phyloP scores from a whole-genome alignment of 371 early-diverging fungal species.

The Basidiobolus meristosporus region DNA sequence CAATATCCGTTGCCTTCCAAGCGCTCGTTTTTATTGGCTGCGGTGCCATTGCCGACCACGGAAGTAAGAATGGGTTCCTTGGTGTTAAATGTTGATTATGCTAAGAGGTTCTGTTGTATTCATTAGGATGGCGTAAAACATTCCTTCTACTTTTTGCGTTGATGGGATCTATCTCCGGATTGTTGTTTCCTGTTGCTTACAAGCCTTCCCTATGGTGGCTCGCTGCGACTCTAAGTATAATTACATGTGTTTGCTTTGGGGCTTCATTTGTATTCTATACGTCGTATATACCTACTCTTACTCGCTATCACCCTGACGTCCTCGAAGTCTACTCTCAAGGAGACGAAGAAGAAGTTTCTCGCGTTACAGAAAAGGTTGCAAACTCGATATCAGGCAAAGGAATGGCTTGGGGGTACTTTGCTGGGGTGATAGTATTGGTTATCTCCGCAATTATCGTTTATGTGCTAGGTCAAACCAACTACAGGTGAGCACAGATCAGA shows the following conservation, averaged over 20 bases:
- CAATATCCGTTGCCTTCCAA: slow-evolving; percentile 30
- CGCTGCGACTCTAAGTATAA: slow-evolving; percentile 16
- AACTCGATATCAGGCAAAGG: slow-evolving; percentile 20
- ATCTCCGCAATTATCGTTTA: slow-evolving; percentile 19
- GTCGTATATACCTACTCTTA: slow-evolving; percentile 29
- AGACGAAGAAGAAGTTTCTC: slow-evolving; percentile 5
- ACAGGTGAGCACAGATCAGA: background rate
- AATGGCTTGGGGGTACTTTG: slow-evolving; percentile 19
- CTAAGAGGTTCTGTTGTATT: background rate
- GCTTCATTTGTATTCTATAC: slow-evolving; percentile 30
- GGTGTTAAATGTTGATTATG: background rate
- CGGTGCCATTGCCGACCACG: slow-evolving; percentile 38
- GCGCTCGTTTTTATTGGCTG: slow-evolving; percentile 30
- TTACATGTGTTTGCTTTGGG: slow-evolving; percentile 22
- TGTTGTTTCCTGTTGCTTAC: slow-evolving; percentile 10
- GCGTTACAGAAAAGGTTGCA: slow-evolving; percentile 12
- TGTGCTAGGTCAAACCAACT: background rate
- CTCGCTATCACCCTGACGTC: slow-evolving; percentile 19
- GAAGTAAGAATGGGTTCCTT: slow-evolving; percentile 8
- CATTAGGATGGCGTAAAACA: slow-evolving; percentile 18
- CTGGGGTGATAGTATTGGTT: slow-evolving; percentile 17
- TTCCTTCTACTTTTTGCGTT: slow-evolving; percentile 23
- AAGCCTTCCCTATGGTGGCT: slow-evolving; percentile 11
- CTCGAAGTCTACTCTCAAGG: slow-evolving; percentile 3
- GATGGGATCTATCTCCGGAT: slow-evolving; percentile 13